These are phyloP conservation scores for Cordyceps pruinosa DNA, from an alignment of 2,329 filamentous ascomycete genomes.

Conservation along the genomic window DNA sequence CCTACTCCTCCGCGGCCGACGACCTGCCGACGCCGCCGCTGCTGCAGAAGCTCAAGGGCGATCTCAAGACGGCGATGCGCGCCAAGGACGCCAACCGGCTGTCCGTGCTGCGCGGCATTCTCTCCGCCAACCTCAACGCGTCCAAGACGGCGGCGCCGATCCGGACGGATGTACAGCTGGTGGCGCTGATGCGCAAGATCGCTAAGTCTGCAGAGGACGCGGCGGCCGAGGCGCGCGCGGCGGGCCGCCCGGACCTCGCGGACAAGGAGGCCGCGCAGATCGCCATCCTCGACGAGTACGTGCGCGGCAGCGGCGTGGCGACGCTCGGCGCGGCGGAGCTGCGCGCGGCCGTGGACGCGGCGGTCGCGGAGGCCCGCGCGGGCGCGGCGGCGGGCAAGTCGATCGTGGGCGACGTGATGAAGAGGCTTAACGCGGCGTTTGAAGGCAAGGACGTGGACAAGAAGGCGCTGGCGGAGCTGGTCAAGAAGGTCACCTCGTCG, in stretches of 20 bases:
- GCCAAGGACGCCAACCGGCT: slow-evolving; percentile 59
- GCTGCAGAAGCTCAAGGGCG: slow-evolving; percentile 47
- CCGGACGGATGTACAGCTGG: slow-evolving; percentile 60
- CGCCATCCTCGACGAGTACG: slow-evolving; percentile 58
- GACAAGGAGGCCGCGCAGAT: slow-evolving; percentile 64
- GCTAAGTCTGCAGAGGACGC: slow-evolving; percentile 36
- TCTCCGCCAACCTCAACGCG: slow-evolving; percentile 66
- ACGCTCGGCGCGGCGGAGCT: slow-evolving; percentile 54
- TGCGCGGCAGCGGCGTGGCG: slow-evolving; percentile 51
- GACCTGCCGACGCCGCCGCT: slow-evolving; percentile 33
- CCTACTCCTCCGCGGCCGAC: slow-evolving; percentile 2
- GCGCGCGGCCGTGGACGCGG: slow-evolving; percentile 41
- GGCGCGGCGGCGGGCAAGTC: slow-evolving; percentile 39
- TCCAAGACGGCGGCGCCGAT: slow-evolving; percentile 68
- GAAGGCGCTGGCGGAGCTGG: slow-evolving; percentile 51
- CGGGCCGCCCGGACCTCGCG: slow-evolving; percentile 60
- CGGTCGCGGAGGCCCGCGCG: slow-evolving; percentile 43
- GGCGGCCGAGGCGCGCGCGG: slow-evolving; percentile 26
- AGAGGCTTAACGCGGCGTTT: slow-evolving; percentile 47
- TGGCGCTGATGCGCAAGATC: slow-evolving; percentile 60
- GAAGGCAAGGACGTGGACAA: slow-evolving; percentile 60
- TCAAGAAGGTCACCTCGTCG: slow-evolving; percentile 41
- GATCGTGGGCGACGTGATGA: slow-evolving; percentile 56
- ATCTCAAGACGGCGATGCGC: slow-evolving; percentile 61
- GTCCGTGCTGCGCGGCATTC: slow-evolving; percentile 59